phyloP scores from a whole-genome alignment of 768 basidiomycete species.

The Trametes elegans region DNA sequence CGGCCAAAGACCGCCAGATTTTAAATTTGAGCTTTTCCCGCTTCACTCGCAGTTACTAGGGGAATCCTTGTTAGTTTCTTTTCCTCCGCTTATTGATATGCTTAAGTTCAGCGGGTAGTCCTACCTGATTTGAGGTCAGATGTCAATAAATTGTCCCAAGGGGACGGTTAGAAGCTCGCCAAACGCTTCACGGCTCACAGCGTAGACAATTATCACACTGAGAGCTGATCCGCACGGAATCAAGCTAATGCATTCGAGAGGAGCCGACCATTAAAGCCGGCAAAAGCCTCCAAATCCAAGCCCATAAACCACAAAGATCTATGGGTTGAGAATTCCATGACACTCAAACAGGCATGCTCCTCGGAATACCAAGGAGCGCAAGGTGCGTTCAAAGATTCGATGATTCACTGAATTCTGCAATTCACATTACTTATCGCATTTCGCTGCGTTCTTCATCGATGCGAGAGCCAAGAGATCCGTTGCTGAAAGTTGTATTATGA shows the following conservation, averaged over 20 bases:
- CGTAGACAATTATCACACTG: slow-evolving; percentile 56
- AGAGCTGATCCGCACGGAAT: slow-evolving; percentile 28
- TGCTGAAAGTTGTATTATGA: slow-evolving; percentile 29
- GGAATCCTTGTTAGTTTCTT: slow-evolving; percentile 91
- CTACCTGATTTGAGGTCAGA: slow-evolving; percentile 80
- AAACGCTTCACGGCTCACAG: slow-evolving; percentile 32
- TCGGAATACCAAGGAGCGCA: slow-evolving; percentile 74
- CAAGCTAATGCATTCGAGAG: slow-evolving; percentile 47
- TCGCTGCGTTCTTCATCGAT: slow-evolving; percentile 82
- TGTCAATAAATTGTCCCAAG: slow-evolving; percentile 29
- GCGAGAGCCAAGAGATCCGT: slow-evolving; percentile 61
- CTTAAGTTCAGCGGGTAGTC: slow-evolving; percentile 87
- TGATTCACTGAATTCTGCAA: slow-evolving; percentile 82
- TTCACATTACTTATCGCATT: slow-evolving; percentile 83
- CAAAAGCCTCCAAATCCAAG: slow-evolving; percentile 44
- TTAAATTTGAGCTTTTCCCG: slow-evolving; percentile 82
- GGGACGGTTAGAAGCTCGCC: slow-evolving; percentile 26
- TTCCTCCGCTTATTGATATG: slow-evolving; percentile 90
- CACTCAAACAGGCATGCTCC: slow-evolving; percentile 78
- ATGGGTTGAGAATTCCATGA: slow-evolving; percentile 55
- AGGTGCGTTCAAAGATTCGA: slow-evolving; percentile 83
- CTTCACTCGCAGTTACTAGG: slow-evolving; percentile 87
- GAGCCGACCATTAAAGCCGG: slow-evolving; percentile 35
- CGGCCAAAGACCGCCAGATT: slow-evolving; percentile 63
- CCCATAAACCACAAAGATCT: slow-evolving; percentile 31